phyloP scores from a whole-genome alignment of 805 yeast genomes.

The Yamadazyma nakazawae region DNA sequence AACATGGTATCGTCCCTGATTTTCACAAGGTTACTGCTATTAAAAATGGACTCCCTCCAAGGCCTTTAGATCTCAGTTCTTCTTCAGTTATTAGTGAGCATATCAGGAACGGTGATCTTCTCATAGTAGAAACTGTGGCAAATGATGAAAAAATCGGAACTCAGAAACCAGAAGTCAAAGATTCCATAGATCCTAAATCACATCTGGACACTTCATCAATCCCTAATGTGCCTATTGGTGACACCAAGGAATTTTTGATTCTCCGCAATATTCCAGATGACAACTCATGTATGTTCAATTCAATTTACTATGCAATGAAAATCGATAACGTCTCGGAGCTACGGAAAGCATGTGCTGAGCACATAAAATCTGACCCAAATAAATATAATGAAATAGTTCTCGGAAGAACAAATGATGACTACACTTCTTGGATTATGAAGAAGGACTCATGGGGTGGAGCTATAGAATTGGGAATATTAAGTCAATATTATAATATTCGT shows the following conservation, averaged over 20 bases:
- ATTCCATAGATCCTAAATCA: no score
- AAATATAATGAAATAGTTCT: conserved; percentile 54
- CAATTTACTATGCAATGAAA: conserved; percentile 52
- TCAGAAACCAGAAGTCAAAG: background rate
- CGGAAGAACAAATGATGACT: conserved; percentile 48
- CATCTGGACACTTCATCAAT: conserved; percentile 11
- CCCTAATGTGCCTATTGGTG: conserved; percentile 21
- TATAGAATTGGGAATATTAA: conserved; percentile 64
- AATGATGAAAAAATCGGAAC: conserved; percentile 2
- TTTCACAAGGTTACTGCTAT: conserved; percentile 20
- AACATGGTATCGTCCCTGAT: conserved; percentile 2
- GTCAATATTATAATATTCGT: conserved; percentile 47
- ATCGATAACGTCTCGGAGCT: conserved; percentile 45
- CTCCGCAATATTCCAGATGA: conserved; percentile 69
- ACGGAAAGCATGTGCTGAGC: conserved; percentile 49
- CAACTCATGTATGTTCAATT: conserved; percentile 72
- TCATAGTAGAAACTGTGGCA: conserved; percentile 22
- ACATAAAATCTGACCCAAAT: conserved; percentile 38
- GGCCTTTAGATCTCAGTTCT: conserved; percentile 29
- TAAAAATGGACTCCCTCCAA: conserved; percentile 64
- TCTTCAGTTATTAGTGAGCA: conserved; percentile 37
- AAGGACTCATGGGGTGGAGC: conserved; percentile 82
- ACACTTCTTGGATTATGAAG: conserved; percentile 58
- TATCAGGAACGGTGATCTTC: conserved; percentile 57
- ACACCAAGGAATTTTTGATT: conserved; percentile 33